A percentile compares a stretch with the other conserved stretches of the same genome.
phyloP scores from a whole-genome alignment of 345 rosid genomes.

The Salix suchowensis region DNA sequence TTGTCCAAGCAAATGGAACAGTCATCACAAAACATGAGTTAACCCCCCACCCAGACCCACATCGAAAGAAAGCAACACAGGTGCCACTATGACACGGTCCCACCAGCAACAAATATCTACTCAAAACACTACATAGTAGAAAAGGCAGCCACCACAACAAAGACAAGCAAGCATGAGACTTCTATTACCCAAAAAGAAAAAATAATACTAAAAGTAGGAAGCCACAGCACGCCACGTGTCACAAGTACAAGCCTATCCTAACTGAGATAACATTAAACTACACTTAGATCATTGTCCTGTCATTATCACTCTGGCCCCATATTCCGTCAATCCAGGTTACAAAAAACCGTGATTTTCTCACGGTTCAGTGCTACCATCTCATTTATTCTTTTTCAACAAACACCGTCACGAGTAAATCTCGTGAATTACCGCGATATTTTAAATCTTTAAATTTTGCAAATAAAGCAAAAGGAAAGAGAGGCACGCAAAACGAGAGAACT shows the following conservation, averaged over 20 bases:
- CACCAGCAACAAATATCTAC: background rate
- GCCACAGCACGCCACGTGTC: background rate
- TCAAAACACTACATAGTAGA: no score
- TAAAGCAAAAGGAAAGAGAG: background rate
- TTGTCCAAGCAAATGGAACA: background rate
- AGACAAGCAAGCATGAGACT: background rate
- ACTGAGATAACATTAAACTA: background rate
- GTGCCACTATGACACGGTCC: background rate
- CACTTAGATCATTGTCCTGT: background rate
- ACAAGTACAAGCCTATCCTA: background rate
- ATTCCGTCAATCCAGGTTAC: background rate
- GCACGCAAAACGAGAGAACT: background rate
- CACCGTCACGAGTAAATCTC: conserved; percentile 7
- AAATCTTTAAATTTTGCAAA: background rate
- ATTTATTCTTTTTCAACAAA: background rate
- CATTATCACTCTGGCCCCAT: conserved; percentile 9
- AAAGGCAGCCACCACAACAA: background rate
- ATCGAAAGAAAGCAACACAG: background rate
- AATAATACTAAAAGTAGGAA: background rate
- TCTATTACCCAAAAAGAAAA: background rate
- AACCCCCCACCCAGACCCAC: background rate
- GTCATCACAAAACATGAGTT: background rate
- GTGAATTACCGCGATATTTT: background rate
- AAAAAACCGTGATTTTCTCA: background rate
- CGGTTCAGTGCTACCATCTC: background rate